Base-by-base conservation (phyloP, 108 stramenopile species). In the Hondaea fermentalgiana region DNA sequence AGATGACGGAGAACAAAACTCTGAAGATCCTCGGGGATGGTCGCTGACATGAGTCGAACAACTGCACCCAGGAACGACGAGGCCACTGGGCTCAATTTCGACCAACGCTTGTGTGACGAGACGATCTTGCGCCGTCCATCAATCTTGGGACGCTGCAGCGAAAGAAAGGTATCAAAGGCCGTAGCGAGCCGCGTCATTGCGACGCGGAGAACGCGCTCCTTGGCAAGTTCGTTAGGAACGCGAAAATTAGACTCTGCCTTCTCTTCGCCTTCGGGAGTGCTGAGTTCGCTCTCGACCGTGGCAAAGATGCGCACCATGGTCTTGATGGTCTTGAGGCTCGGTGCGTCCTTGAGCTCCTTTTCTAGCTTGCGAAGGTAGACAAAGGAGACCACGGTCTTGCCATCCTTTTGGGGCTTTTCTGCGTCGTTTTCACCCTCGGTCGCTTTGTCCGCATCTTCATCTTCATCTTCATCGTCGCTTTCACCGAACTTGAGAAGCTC, bases 401-500 rank as follows among this genome's bases (percentile, higher is more conserved):
- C 87, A 60, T 93, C 91, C 25, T 87, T 91, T 14, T 90, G 72
- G 21, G 91, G 72, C 5, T 87, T 87, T 16, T 94, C 94, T 21
- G 90, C 90, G 29, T 93, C 91, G 14, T 89, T 90, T 23, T 76
- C 92, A 25, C 88, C 91, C 5, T 93, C 92, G 16, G 83, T 91
- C 14, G 87, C 90, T 12, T 90, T 90, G 17, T 60, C 87, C 25
- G 44, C 90, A 12, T 58, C 51, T 23, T 90, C 91, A 5, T 57
- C 87, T 0, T 87, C 89, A 14, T 91, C 91, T 5, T 90, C 89
- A 29, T 95, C 93, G 8, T 91, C 90, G 44, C 94, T 93, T 12
- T 95, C 60, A 23, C 92, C 95, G 89, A 94, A 96, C 28, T 96
- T 93, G 23, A 97, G 90, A 53, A 97, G 76, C 25, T 92, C 89